Evolutionary conservation across 2,329 filamentous ascomycete genomes (phyloP).

Genomic region (Sarocladiaceae sp.): DNA sequence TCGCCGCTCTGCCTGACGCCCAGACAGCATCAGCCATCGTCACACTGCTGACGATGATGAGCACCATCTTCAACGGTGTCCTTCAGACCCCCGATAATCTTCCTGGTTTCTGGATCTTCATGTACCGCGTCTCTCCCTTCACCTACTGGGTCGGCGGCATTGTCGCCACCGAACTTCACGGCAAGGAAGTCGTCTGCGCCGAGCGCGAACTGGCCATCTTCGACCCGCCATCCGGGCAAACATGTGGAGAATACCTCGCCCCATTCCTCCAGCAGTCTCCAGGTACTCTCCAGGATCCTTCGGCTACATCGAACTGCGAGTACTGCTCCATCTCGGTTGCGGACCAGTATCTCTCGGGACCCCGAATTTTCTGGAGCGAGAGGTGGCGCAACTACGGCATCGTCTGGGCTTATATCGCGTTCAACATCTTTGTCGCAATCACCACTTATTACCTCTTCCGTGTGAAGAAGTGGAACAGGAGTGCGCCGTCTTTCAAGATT

Average conservation of each 20-base stretch:
- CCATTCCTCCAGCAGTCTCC: constrained; percentile 44
- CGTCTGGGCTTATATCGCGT: constrained; percentile 61
- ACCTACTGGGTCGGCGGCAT: constrained; percentile 68
- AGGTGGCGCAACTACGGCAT: constrained; percentile 69
- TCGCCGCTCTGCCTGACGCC: constrained; percentile 65
- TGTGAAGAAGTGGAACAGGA: constrained; percentile 35
- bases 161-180: constrained; percentile 60
- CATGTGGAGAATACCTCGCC: constrained; percentile 60
- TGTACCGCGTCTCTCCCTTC: constrained; percentile 64
- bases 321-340: constrained; percentile 65
- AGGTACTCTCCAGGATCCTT: constrained; percentile 60
- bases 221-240: constrained; percentile 56
- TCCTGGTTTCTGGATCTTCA: constrained; percentile 73
- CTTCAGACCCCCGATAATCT: constrained; percentile 54
- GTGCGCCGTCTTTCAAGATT: constrained; percentile 7
- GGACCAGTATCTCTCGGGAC: constrained; percentile 50
- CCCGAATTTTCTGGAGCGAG: constrained; percentile 45
- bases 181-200: constrained; percentile 47
- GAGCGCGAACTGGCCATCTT: constrained; percentile 59
- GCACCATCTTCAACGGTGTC: constrained; percentile 60
- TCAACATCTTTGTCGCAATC: constrained; percentile 58
- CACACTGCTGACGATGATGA: constrained; percentile 55
- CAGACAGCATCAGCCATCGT: constrained; percentile 63
- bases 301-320: constrained; percentile 52
- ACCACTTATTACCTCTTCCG: constrained; percentile 60